Percentiles rank a stretch among this genome's conserved stretches.
Evolutionary conservation across 2,329 filamentous ascomycete species (phyloP).

Genomic region (Botrytis cinerea): DNA sequence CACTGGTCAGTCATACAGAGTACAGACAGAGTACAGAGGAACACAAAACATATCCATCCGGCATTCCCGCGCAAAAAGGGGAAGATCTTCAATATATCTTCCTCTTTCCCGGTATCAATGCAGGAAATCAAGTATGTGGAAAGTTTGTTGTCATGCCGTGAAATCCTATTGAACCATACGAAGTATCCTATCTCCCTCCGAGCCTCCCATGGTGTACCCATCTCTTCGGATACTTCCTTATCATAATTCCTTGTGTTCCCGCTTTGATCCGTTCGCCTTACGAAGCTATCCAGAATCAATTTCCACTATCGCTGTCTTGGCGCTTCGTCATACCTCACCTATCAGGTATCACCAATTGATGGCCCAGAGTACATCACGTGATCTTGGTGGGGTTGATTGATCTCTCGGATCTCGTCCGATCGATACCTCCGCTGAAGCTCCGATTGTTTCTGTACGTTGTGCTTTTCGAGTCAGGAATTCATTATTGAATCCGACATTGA

Average conservation of each 20-base stretch:
- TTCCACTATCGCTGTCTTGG: not conserved
- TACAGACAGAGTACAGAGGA: not conserved
- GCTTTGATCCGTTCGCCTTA: constrained; percentile 6
- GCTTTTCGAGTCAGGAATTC: not conserved
- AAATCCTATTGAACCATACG: not conserved
- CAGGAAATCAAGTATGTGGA: not conserved
- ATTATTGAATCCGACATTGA: not conserved
- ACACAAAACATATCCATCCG: not conserved
- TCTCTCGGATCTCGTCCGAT: not conserved
- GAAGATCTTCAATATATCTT: not conserved
- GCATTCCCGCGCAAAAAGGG: constrained; percentile 6
- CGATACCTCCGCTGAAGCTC: not conserved
- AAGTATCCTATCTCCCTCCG: not conserved
- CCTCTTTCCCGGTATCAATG: not conserved
- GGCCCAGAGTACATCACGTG: not conserved
- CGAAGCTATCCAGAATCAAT: not conserved
- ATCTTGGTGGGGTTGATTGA: constrained; percentile 6
- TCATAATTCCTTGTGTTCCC: constrained; percentile 1
- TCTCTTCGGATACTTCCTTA: not conserved
- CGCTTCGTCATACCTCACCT: constrained; percentile 14
- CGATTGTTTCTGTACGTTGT: not conserved
- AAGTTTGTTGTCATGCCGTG: not conserved
- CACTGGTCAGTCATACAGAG: not conserved
- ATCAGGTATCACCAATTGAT: constrained; percentile 2
- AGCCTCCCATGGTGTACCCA: not conserved